Conservation (phyloP, 345 rosid genomes). For the Moricandia arvensis region DNA sequence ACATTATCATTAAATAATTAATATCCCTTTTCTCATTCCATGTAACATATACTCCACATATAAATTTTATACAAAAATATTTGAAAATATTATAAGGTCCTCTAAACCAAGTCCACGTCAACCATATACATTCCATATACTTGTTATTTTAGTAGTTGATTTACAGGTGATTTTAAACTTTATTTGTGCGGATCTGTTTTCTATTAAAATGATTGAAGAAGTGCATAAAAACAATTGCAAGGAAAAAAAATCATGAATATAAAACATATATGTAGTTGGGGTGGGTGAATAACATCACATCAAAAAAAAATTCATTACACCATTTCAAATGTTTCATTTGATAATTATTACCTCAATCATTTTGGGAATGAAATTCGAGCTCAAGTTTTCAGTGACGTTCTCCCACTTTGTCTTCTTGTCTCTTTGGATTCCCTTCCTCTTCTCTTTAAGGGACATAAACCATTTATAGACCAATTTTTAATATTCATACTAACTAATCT, state of each 20-base stretch:
- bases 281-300: conserved; percentile 41
- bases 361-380: conserved; percentile 42
- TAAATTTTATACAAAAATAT: not conserved
- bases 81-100: not conserved
- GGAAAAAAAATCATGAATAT: not conserved
- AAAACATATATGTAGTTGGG: conserved; percentile 23
- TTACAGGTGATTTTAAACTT: not conserved
- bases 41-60: conserved; percentile 17
- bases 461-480: not conserved
- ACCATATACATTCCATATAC: not conserved
- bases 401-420: conserved; percentile 37
- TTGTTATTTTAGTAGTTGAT: not conserved
- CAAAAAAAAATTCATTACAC: conserved; percentile 18
- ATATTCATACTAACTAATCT: not conserved
- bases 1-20: conserved; percentile 19
- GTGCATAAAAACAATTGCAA: not conserved
- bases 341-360: conserved; percentile 60
- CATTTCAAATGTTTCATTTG: conserved; percentile 29
- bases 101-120: not conserved
- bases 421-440: conserved; percentile 28
- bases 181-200: conserved; percentile 17
- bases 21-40: conserved; percentile 20
- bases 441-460: not conserved
- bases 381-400: conserved; percentile 23
- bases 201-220: not conserved